Base-by-base conservation (phyloP, 2,329 filamentous ascomycete species). In the Zymoseptoria tritici region DNA sequence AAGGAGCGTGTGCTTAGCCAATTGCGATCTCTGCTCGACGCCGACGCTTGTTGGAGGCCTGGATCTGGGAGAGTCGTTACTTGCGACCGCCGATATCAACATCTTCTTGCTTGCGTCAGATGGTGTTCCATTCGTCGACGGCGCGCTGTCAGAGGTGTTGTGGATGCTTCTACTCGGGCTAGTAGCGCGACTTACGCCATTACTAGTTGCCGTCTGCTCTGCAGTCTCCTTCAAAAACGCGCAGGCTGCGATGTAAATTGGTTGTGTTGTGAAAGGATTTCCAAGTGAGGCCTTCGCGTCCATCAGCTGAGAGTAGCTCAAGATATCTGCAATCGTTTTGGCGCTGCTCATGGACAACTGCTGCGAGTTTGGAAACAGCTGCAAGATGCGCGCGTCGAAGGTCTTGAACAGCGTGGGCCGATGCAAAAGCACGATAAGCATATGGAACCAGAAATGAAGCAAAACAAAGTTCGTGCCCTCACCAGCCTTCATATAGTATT, bases 231-330 rank as follows among this genome's bases (percentile, higher is more conserved):
- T 90, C 16, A 96, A 77, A 67, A 96, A 96, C 0, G 91, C 91
- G 70, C 90, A 95, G 0, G 90, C 91, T 0, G 91, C 91, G 61
- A 96, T 93, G 67, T 95, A 96, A 69, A 95, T 95, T 0, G 91
- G 91, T 73, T 96, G 91, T 54, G 88, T 78, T 0, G 90, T 94
- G 65, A 96, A 96, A 0, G 91, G 91, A 61, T 94, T 96, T 21
- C 50, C 50, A 36, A 92, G 87, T 58, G 92, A 90, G 66, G 90
- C 92, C 72, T 90, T 91, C 0, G 89, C 85, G 71, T 95, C 90
- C 56, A 94, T 90, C 9, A 95, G 77, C 70, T 95, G 90, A 0
- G 90, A 89, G 72, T 95, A 95, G 0, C 89, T 87, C 8, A 95
- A 76, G 16, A 96, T 96, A 67, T 96, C 91, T 36, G 90, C 90